A percentile compares a stretch with the other conserved stretches of the same genome.
These are phyloP conservation scores for Xylariaceae sp. DNA, from an alignment of 2,329 filamentous ascomycete genomes.

Conservation along the genomic window DNA sequence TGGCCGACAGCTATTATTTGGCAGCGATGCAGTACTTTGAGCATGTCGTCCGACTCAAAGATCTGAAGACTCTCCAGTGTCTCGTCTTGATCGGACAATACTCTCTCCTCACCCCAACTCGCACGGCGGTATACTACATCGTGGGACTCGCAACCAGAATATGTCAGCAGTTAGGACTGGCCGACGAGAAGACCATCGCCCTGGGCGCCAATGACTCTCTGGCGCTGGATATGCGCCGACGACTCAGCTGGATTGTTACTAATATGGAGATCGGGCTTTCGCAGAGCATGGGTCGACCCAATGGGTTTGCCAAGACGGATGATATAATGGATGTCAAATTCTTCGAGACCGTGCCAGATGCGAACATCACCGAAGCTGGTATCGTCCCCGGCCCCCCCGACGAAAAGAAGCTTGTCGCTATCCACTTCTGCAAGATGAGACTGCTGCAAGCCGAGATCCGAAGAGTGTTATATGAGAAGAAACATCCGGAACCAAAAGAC, in stretches of 20 bases:
- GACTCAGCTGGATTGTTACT: conserved; percentile 82
- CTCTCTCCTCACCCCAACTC: conserved; percentile 84
- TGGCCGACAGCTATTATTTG: conserved; percentile 93
- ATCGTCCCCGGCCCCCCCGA: conserved; percentile 69
- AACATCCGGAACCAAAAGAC: conserved; percentile 68
- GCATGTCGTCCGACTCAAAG: conserved; percentile 78
- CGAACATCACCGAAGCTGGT: conserved; percentile 73
- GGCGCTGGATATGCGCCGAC: conserved; percentile 82
- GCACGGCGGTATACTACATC: conserved; percentile 90
- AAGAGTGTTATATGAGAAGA: conserved; percentile 79
- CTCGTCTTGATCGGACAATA: conserved; percentile 85
- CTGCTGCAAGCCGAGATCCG: conserved; percentile 84
- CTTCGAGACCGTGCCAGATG: conserved; percentile 77
- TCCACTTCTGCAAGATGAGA: conserved; percentile 92
- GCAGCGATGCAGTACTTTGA: conserved; percentile 83
- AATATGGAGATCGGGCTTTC: conserved; percentile 87
- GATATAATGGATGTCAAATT: conserved; percentile 84
- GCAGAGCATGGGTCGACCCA: conserved; percentile 82
- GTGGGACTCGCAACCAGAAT: conserved; percentile 83
- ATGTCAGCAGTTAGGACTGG: conserved; percentile 81
- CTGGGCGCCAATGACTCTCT: conserved; percentile 62
- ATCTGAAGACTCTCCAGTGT: conserved; percentile 86
- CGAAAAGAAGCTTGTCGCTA: conserved; percentile 80
- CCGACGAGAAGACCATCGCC: conserved; percentile 83
- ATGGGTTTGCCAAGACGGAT: conserved; percentile 74